Conservation (phyloP, 768 basidiomycete species). For the Phanerochaete carnosa region DNA sequence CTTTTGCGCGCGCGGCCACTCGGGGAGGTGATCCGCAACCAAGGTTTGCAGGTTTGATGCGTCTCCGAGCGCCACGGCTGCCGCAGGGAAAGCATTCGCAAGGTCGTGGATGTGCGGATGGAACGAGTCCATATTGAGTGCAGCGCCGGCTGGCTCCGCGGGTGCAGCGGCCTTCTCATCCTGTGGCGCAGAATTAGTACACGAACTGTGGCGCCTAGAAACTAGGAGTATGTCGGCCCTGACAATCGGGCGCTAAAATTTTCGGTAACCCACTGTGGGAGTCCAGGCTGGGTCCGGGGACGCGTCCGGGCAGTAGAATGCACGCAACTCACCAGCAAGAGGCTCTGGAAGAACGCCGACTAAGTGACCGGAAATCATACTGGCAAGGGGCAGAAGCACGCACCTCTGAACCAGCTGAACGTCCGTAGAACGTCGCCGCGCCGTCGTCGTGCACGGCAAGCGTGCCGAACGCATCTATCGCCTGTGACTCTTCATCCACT, state of each 20-base stretch:
- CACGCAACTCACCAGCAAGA: conserved; percentile 18
- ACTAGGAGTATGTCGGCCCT: background rate
- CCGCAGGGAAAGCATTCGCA: conserved; percentile 48
- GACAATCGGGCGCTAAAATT: background rate
- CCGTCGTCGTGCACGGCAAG: conserved; percentile 68
- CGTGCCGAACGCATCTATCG: conserved; percentile 46
- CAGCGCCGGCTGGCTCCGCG: background rate
- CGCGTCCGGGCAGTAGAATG: background rate
- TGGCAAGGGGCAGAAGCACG: conserved; percentile 20
- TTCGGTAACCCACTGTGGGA: background rate
- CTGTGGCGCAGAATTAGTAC: background rate
- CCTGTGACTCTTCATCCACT: conserved; percentile 27
- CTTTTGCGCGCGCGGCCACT: conserved; percentile 53
- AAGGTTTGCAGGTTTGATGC: conserved; percentile 30
- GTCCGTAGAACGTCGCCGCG: conserved; percentile 68
- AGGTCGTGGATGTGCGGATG: conserved; percentile 19
- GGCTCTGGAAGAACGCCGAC: conserved; percentile 16
- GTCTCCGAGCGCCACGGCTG: conserved; percentile 28
- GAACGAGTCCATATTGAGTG: conserved; percentile 2
- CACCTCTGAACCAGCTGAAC: conserved; percentile 73
- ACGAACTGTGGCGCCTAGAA: background rate
- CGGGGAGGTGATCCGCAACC: conserved; percentile 49
- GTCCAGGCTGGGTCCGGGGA: background rate
- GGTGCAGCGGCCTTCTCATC: background rate
- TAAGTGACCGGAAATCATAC: background rate